Evolutionary conservation across 2,329 filamentous ascomycete genomes (phyloP), one percentile per base, ranked within the genome.

Genomic region (Aspergillus aculeatus): DNA sequence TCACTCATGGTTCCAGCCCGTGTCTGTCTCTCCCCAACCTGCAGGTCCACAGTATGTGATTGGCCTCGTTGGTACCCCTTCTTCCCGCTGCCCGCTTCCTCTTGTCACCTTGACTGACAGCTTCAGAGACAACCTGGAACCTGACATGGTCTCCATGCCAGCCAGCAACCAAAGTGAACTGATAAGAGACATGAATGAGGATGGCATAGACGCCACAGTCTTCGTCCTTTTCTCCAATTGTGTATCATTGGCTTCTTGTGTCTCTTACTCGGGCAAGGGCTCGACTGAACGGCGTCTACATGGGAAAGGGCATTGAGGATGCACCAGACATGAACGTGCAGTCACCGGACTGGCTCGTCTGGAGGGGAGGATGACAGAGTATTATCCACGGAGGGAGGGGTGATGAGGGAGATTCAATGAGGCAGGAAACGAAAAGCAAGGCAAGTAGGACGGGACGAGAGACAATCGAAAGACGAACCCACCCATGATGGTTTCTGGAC

Each of bases 401-500:
- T 11, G 35, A 32, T 21, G 23, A 35, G 21, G 51, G 9, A 53
- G 47, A 55, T 50, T 61, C 55, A 41, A 51, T 50, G 54, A 56
- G 35, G 48, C 54, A 44, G 44, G 48, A 50, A 61, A 53, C 53
- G 47, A 54, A 61, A 24, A 56, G 26, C 26, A 29, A 29, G 7
- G 26, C 26, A 29, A 29, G 26, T 29, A 29, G 26, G 26, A 29
- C 47, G 50, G 23, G 54, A 23, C 35, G 23, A 26, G 68, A 73
- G 64, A 59, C 47, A 49, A 56, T 58, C 31, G 47, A 60, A 53
- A 58, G 54, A 38, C 50, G 49, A 55, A 66, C 64, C 52, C 63
- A 67, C 65, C 65, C 65, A 67, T 67, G 55, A 59, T 62, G 41
- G 47, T 63, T 19, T 54, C 54, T 48, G 50, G 54, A 54, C 38